These are phyloP conservation scores for Cotoneaster glaucophyllus DNA, from an alignment of 306 rosid species.

Conservation along the genomic window DNA sequence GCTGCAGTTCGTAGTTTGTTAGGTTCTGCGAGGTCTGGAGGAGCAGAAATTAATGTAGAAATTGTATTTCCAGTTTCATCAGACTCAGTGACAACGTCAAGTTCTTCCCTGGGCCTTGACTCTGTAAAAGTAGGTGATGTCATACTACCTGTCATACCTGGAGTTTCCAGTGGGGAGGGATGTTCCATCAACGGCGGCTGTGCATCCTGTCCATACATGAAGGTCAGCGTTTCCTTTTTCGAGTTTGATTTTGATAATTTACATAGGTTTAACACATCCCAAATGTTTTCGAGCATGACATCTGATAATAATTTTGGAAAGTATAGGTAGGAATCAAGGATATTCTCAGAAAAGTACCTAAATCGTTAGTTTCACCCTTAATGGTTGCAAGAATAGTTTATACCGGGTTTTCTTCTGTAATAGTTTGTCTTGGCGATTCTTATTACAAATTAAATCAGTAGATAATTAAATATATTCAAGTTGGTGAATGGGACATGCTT, in stretches of 20 bases:
- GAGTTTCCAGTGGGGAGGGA: slow-evolving; percentile 86
- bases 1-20: slow-evolving; percentile 69
- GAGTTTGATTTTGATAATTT: background rate
- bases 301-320: no score
- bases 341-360: background rate
- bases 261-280: no score
- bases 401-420: background rate
- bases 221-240: slow-evolving; percentile 37
- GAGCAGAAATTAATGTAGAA: slow-evolving; percentile 64
- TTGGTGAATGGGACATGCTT: background rate
- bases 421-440: background rate
- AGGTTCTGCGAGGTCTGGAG: slow-evolving; percentile 36
- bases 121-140: slow-evolving; percentile 42
- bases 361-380: background rate
- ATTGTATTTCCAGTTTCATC: slow-evolving; percentile 94
- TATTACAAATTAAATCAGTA: background rate
- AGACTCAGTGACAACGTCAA: slow-evolving; percentile 72
- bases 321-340: background rate
- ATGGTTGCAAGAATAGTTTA: background rate
- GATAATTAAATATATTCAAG: background rate
- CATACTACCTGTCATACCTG: slow-evolving; percentile 67
- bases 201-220: slow-evolving; percentile 99
- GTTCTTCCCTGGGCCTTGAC: slow-evolving; percentile 29
- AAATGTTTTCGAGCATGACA: no score
- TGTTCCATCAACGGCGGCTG: slow-evolving; percentile 95